phyloP scores from a whole-genome alignment of 1,139 yeast species.

The Taiozyma sp. region DNA sequence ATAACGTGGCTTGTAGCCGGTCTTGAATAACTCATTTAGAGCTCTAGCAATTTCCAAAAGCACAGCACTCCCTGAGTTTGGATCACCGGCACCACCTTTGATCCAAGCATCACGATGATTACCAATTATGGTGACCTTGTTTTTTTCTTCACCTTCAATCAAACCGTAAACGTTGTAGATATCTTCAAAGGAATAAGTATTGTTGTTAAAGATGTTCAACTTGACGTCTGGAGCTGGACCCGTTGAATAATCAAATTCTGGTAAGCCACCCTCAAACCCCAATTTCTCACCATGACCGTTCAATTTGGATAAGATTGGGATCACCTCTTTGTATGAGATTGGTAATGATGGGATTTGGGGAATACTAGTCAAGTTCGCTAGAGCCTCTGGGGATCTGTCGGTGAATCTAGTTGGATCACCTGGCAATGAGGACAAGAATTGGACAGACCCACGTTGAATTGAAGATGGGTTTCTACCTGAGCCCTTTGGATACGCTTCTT shows the following conservation, averaged over 20 bases:
- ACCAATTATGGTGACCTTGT: constrained; percentile 55
- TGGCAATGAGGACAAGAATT: constrained; percentile 63
- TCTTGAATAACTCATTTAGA: constrained; percentile 40
- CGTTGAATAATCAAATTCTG: constrained; percentile 45
- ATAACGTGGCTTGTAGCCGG: constrained; percentile 63
- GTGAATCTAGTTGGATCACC: constrained; percentile 72
- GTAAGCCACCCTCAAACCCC: constrained; percentile 35
- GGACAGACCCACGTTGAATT: constrained; percentile 82
- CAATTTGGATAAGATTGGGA: constrained; percentile 48
- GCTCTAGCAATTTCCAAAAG: constrained; percentile 56
- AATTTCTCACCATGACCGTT: constrained; percentile 49
- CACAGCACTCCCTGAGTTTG: constrained; percentile 62
- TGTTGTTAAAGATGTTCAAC: constrained; percentile 49
- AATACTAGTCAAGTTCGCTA: constrained; percentile 44
- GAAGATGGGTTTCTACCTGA: constrained; percentile 66
- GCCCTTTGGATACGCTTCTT: constrained; percentile 71
- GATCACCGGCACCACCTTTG: constrained; percentile 70
- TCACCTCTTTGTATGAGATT: constrained; percentile 51
- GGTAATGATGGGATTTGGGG: constrained; percentile 65
- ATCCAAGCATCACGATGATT: constrained; percentile 78
- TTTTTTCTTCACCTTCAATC: constrained; percentile 44
- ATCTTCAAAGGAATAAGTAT: constrained; percentile 55
- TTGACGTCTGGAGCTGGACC: constrained; percentile 52
- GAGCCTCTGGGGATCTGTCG: constrained; percentile 73
- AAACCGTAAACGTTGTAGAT: constrained; percentile 55